phyloP scores from a whole-genome alignment of 192 early-diverging fungal species.

The Mortierella claussenii region DNA sequence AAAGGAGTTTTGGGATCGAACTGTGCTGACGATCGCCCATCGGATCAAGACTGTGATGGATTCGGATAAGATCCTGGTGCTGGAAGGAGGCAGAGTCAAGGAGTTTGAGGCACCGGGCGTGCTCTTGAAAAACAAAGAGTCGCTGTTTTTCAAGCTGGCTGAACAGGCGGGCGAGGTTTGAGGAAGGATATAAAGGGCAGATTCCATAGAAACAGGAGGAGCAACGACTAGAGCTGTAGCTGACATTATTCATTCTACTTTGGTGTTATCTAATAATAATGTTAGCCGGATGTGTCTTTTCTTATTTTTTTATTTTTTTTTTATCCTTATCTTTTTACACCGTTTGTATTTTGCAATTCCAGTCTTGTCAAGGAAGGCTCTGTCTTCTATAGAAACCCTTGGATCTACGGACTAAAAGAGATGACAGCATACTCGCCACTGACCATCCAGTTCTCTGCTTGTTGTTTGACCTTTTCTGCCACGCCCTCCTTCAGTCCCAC shows the following conservation, averaged over 20 bases:
- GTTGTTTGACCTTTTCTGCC: slow-evolving; percentile 60
- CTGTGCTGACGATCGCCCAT: slow-evolving; percentile 71
- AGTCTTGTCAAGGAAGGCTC: no score
- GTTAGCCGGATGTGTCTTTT: no score
- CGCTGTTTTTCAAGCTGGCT: slow-evolving; percentile 32
- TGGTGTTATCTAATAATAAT: no score
- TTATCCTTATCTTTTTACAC: no score
- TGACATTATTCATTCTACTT: no score
- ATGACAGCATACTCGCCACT: slow-evolving; percentile 81
- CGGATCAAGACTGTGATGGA: slow-evolving; percentile 61
- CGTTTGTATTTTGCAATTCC: no score
- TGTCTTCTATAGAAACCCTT: no score
- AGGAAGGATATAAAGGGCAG: no score
- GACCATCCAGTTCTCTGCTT: slow-evolving; percentile 69
- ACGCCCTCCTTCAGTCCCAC: slow-evolving; percentile 73
- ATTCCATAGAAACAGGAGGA: no score
- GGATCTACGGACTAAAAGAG: slow-evolving; percentile 37
- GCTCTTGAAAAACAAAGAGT: slow-evolving; percentile 24
- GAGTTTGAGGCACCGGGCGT: slow-evolving; percentile 49
- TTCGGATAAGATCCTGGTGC: slow-evolving; percentile 55
- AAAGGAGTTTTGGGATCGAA: slow-evolving; percentile 54
- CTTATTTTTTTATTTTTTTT: no score
- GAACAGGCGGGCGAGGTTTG: slow-evolving; percentile 37
- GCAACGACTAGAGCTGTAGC: no score
- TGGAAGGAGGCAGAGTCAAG: slow-evolving; percentile 52